These are phyloP conservation scores for Chrysanthemum lavandulifolium DNA, from an alignment of 129 eudicot species.

Conservation along the genomic window DNA sequence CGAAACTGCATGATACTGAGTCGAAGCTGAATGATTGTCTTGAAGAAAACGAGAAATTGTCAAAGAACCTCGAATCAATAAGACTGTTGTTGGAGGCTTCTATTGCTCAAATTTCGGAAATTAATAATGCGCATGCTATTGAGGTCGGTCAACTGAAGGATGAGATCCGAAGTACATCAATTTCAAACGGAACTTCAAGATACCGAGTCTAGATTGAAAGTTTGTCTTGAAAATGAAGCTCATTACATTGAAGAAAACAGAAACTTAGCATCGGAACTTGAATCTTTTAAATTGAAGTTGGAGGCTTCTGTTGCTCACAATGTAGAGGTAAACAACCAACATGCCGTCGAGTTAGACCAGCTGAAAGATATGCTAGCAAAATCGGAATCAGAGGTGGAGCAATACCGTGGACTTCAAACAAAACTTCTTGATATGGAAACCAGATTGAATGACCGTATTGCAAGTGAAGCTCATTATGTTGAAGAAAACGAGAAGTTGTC, in stretches of 20 bases:
- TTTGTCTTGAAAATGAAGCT: slow-evolving; percentile 33
- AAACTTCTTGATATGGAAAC: slow-evolving; percentile 28
- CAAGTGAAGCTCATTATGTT: slow-evolving; percentile 33
- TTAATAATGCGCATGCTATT: too few relatives aligned
- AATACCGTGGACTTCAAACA: slow-evolving; percentile 36
- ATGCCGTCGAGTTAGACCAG: slow-evolving; percentile 17
- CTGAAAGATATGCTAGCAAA: slow-evolving; percentile 30
- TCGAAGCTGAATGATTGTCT: too few relatives aligned
- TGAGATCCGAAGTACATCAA: too few relatives aligned
- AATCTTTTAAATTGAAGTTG: slow-evolving; percentile 15
- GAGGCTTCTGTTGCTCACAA: slow-evolving; percentile 14
- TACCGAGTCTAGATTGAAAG: background rate
- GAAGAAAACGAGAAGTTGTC: slow-evolving; percentile 23
- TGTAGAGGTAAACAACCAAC: slow-evolving; percentile 16
- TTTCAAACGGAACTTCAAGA: background rate
- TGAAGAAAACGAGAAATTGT: too few relatives aligned
- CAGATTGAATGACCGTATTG: slow-evolving; percentile 24
- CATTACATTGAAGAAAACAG: slow-evolving; percentile 29
- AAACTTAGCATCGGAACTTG: slow-evolving; percentile 12
- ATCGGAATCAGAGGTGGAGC: slow-evolving; percentile 23
- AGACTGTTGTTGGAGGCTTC: too few relatives aligned
- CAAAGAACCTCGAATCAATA: too few relatives aligned
- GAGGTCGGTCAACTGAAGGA: too few relatives aligned
- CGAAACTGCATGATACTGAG: too few relatives aligned
- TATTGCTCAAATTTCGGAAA: too few relatives aligned